Conservation (phyloP, 345 rosid species). For the Boechera stricta region DNA sequence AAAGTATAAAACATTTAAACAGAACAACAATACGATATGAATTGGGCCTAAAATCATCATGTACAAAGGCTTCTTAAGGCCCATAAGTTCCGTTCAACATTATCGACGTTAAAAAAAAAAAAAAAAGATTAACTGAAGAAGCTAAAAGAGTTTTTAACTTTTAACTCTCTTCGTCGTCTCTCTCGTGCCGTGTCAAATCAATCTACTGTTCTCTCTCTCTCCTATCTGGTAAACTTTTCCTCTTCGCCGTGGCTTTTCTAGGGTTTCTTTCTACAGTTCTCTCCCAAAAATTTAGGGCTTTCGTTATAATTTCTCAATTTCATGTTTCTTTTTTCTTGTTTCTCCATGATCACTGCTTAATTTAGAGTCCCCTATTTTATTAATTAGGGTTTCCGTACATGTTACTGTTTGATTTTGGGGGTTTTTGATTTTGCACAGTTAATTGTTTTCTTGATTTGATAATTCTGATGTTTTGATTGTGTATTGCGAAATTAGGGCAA, state of each 20-base stretch:
- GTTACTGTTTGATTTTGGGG: slow-evolving; percentile 22
- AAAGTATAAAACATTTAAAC: no score
- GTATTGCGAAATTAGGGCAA: slow-evolving; percentile 21
- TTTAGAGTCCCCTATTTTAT: neutral
- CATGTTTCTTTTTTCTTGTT: neutral
- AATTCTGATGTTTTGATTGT: slow-evolving; percentile 3
- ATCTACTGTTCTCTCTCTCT: slow-evolving; percentile 40
- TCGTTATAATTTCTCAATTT: neutral
- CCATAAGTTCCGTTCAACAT: neutral
- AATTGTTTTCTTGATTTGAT: neutral
- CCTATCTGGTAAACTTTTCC: slow-evolving; percentile 46
- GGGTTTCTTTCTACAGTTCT: slow-evolving; percentile 26
- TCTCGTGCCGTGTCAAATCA: slow-evolving; percentile 40
- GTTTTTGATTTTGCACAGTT: slow-evolving; percentile 2
- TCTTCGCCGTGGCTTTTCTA: slow-evolving; percentile 35
- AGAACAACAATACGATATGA: neutral
- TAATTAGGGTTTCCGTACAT: slow-evolving; percentile 37
- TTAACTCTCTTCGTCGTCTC: slow-evolving; percentile 37
- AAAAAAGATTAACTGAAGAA: slow-evolving; percentile 23
- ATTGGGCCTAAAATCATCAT: neutral
- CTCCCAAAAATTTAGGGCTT: slow-evolving; percentile 26
- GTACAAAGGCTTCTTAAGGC: neutral
- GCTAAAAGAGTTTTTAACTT: slow-evolving; percentile 33
- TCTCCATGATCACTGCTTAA: slow-evolving; percentile 8
- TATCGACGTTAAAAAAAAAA: neutral